phyloP scores from a whole-genome alignment of 2,329 filamentous ascomycete species.

The Atkinsonella texensis region DNA sequence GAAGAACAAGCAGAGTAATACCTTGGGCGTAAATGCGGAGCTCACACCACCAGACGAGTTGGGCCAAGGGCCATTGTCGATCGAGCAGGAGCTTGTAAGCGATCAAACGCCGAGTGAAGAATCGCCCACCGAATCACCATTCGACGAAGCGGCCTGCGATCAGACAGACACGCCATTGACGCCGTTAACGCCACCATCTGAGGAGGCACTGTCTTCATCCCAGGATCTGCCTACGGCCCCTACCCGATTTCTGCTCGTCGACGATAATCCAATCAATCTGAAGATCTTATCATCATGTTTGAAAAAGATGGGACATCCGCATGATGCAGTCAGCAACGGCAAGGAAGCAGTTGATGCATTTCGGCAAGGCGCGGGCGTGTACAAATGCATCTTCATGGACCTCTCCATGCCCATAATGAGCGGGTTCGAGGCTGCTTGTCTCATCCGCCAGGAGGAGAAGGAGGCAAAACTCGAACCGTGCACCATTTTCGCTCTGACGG shows the following conservation, averaged over 20 bases:
- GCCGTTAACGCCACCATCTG: neutral
- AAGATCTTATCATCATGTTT: conserved; percentile 17
- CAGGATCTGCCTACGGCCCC: neutral
- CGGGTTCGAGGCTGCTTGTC: conserved; percentile 32
- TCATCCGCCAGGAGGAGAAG: conserved; percentile 35
- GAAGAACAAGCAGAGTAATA: neutral
- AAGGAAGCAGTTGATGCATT: conserved; percentile 17
- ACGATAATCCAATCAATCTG: conserved; percentile 26
- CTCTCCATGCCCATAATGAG: conserved; percentile 44
- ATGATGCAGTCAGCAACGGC: conserved; percentile 15
- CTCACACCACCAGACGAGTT: neutral
- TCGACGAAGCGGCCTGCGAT: neutral
- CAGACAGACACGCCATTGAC: neutral
- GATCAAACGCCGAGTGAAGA: neutral
- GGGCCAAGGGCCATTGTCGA: neutral
- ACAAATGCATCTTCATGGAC: conserved; percentile 25
- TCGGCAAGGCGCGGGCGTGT: conserved; percentile 7
- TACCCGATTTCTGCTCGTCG: conserved; percentile 16
- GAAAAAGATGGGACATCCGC: conserved; percentile 14
- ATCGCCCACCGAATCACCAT: neutral
- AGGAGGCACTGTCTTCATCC: neutral
- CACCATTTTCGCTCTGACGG: conserved; percentile 38
- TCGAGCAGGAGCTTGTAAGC: neutral
- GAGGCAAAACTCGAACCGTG: conserved; percentile 27
- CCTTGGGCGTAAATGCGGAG: neutral